Evolutionary conservation across 495 filamentous ascomycete species (phyloP).

Genomic region (Tuber magnatum): DNA sequence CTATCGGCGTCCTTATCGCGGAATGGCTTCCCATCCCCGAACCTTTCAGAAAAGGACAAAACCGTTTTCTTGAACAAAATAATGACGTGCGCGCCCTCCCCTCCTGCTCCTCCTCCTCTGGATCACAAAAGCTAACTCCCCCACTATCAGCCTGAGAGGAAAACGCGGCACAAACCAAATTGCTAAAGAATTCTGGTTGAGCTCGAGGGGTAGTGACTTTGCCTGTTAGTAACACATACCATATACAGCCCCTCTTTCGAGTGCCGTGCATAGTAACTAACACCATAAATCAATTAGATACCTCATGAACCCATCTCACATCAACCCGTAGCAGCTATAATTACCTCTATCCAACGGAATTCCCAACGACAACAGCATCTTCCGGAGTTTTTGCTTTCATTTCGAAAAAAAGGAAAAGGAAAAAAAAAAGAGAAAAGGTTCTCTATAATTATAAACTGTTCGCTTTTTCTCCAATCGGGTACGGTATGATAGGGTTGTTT

Average conservation of each 20-base stretch:
- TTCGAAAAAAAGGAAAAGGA: not conserved
- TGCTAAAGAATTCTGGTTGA: slow-evolving; percentile 40
- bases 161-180: slow-evolving; percentile 38
- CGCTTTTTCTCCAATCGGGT: not conserved
- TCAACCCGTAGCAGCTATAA: not conserved
- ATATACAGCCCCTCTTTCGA: not conserved
- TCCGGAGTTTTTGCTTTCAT: not conserved
- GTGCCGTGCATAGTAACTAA: not conserved
- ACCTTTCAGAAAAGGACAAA: slow-evolving; percentile 57
- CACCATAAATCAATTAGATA: not conserved
- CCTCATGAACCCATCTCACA: not conserved
- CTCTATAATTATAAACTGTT: not conserved
- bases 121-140: slow-evolving; percentile 43
- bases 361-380: not conserved
- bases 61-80: slow-evolving; percentile 54
- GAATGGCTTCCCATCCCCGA: slow-evolving; percentile 54
- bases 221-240: slow-evolving; percentile 26
- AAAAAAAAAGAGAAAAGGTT: no score
- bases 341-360: not conserved
- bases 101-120: slow-evolving; percentile 30
- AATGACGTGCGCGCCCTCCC: slow-evolving; percentile 46
- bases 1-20: slow-evolving; percentile 52
- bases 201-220: slow-evolving; percentile 40
- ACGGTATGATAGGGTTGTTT: not conserved
- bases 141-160: slow-evolving; percentile 43